Base-by-base conservation (phyloP, 371 early-diverging fungal genomes). In the Mortierella sp. region DNA sequence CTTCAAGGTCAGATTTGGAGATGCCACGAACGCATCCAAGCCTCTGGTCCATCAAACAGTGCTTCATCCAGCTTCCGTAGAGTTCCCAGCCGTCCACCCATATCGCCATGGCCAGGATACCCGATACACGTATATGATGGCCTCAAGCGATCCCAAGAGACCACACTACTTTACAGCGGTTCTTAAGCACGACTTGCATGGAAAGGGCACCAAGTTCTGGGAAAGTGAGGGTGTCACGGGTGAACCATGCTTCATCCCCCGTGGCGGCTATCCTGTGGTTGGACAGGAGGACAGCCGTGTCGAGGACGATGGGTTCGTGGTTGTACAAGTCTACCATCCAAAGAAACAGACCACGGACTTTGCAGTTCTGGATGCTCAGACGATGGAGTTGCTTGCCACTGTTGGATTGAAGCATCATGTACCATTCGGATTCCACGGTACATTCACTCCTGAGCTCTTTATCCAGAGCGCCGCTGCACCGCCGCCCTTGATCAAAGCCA, bases 221-320 rank as follows among this genome's bases (percentile, higher is more conserved):
- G 64, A 76, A 57, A 76, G 76, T 28, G 64, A 60, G 21, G 76
- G 76, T 1, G 60, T 76, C n/a, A 68, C 76, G 16, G 76, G 76
- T 19, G 76, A 76, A 51, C 69, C 76, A 0, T 76, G 76, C 41
- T 76, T 64, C 40, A 68, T 76, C 43, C 76, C 76, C 22, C 60
- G 69, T 8, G 69, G 69, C 2, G 69, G 76, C 12, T 76, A 68
- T 45, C 56, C 69, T 2, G 54, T 57, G 17, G 57, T 56, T 17
- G 63, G 63, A 5, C 21, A 64, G 48, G 44, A 55, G 37, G 67
- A 59, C n/a, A n/a, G 40, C 7, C 57, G 61, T 13, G 46, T 43
- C 2, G 76, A 76, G 41, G 76, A 76, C 24, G 69, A 76, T 57
- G 76, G 76, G 4, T 68, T 44, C 34, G 69, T 76, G 9, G 76